phyloP scores from a whole-genome alignment of 345 rosid species.

The Aethionema arabicum region DNA sequence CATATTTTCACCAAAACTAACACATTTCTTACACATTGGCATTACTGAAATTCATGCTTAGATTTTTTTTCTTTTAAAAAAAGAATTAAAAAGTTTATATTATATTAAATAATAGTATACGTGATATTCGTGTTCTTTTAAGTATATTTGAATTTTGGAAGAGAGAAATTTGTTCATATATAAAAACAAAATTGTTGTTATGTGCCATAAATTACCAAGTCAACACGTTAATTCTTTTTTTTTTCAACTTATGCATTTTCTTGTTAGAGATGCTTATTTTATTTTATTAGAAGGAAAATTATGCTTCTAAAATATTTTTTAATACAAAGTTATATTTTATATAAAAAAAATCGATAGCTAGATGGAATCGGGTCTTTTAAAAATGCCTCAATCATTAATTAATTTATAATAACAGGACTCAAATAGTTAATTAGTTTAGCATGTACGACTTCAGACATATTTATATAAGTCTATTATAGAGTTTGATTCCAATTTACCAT shows the following conservation, averaged over 20 bases:
- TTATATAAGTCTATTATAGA: no score
- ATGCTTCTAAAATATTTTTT: background rate
- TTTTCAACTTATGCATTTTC: background rate
- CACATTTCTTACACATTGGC: no score
- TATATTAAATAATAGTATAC: no score
- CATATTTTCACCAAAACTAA: no score
- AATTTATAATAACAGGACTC: background rate
- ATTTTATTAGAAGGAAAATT: background rate
- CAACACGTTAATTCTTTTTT: constrained; percentile 20
- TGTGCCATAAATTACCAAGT: constrained; percentile 22
- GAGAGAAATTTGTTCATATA: background rate
- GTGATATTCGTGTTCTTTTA: no score
- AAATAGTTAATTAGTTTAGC: no score
- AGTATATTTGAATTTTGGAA: no score
- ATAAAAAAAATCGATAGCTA: constrained; percentile 13
- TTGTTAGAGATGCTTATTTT: background rate
- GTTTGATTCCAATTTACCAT: no score
- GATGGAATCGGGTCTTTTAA: constrained; percentile 1
- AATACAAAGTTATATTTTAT: background rate
- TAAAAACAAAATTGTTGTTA: constrained; percentile 7
- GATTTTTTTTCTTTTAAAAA: no score
- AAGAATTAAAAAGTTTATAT: no score
- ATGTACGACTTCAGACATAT: no score
- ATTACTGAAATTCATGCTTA: no score
- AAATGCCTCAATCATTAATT: constrained; percentile 5